A percentile compares a stretch with the other conserved stretches of the same genome.
These are phyloP conservation scores for Jacaranda copaia DNA, from an alignment of 257 asterid genomes.

Conservation along the genomic window DNA sequence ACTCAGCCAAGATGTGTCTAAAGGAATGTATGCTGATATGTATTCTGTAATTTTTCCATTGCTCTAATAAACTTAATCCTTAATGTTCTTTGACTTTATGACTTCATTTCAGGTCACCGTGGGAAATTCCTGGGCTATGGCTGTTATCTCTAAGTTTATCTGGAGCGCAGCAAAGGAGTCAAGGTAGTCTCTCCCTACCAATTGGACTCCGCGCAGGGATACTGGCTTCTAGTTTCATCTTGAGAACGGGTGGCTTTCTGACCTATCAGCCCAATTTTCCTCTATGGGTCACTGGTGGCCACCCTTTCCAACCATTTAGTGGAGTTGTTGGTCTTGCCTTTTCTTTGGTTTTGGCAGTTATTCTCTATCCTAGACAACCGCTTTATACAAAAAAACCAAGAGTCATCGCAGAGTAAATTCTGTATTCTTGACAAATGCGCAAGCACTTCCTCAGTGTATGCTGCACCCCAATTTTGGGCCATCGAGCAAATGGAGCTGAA, in stretches of 20 bases:
- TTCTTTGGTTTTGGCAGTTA: slow-evolving; percentile 57
- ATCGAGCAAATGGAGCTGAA: slow-evolving; percentile 28
- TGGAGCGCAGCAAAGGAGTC: slow-evolving; percentile 75
- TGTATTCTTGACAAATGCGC: slow-evolving; percentile 14
- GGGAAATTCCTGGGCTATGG: slow-evolving; percentile 93
- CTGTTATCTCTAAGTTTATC: slow-evolving; percentile 77
- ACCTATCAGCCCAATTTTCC: slow-evolving; percentile 58
- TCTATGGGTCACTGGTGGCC: slow-evolving; percentile 70
- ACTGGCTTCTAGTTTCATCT: slow-evolving; percentile 60
- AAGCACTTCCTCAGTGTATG: slow-evolving; percentile 15
- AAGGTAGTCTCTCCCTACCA: slow-evolving; percentile 82
- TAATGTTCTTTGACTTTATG: slow-evolving; percentile 32
- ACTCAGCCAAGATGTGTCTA: not conserved
- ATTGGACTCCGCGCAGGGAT: slow-evolving; percentile 93
- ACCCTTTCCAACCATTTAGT: slow-evolving; percentile 82
- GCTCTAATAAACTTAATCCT: slow-evolving; percentile 11
- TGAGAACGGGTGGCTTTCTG: slow-evolving; percentile 69
- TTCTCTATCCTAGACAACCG: slow-evolving; percentile 64
- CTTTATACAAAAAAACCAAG: slow-evolving; percentile 38
- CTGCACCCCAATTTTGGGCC: slow-evolving; percentile 20
- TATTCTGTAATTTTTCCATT: slow-evolving; percentile 8
- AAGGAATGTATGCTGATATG: not conserved
- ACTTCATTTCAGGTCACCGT: slow-evolving; percentile 60
- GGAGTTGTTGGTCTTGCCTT: slow-evolving; percentile 81
- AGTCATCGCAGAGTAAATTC: slow-evolving; percentile 44